Evolutionary conservation across 352 stramenopile species (phyloP).

Genomic region (Phytophthora fragariaefolia): DNA sequence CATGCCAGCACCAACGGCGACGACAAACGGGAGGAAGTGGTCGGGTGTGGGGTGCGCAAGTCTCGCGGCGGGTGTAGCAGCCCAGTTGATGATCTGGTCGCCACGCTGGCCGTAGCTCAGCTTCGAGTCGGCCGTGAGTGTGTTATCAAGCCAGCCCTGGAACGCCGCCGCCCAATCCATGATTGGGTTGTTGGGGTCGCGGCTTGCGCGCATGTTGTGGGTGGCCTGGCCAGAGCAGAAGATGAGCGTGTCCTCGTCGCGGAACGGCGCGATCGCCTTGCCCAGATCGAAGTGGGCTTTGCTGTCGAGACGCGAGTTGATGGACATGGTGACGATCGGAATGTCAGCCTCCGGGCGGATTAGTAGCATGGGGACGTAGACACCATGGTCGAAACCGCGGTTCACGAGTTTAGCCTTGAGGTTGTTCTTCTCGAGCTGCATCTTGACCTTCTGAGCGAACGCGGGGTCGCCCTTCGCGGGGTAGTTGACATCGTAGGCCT

Average conservation of each 20-base stretch:
- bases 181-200: slow-evolving; percentile 20
- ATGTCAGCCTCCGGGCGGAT: slow-evolving; percentile 90
- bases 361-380: slow-evolving; percentile 82
- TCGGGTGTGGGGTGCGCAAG: slow-evolving; percentile 56
- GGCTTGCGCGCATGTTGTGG: slow-evolving; percentile 39
- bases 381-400: slow-evolving; percentile 89
- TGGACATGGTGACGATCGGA: slow-evolving; percentile 86
- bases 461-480: no score
- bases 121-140: slow-evolving; percentile 32
- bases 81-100: slow-evolving; percentile 49
- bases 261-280: slow-evolving; percentile 51
- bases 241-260: slow-evolving; percentile 71
- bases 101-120: slow-evolving; percentile 32
- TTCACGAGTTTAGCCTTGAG: slow-evolving; percentile 43
- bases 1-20: slow-evolving; percentile 55
- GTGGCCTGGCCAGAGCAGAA: slow-evolving; percentile 63
- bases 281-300: slow-evolving; percentile 58
- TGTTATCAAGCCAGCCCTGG: slow-evolving; percentile 46
- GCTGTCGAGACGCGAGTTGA: slow-evolving; percentile 47
- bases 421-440: slow-evolving; percentile 40
- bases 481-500: no score
- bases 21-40: slow-evolving; percentile 62
- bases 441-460: no score
- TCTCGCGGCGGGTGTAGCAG: slow-evolving; percentile 36
- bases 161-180: slow-evolving; percentile 40